A percentile compares a stretch with the other conserved stretches of the same genome.
These are phyloP conservation scores for Elsinoe australis DNA, from an alignment of 2,329 filamentous ascomycete species.

Conservation along the genomic window DNA sequence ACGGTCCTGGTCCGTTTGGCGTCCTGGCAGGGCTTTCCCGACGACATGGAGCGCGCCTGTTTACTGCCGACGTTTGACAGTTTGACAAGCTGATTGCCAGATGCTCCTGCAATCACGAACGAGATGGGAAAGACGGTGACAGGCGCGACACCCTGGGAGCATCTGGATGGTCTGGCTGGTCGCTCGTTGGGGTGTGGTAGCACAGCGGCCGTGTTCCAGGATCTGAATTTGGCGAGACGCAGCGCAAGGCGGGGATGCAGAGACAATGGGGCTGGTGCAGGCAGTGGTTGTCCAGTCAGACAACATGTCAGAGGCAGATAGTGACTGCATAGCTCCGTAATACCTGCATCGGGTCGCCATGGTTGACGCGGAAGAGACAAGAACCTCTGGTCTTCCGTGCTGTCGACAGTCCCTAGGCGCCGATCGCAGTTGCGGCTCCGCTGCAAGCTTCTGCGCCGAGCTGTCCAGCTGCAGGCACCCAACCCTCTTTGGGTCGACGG, in stretches of 20 bases:
- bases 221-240: conserved; percentile 10
- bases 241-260: conserved; percentile 4
- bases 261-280: background rate
- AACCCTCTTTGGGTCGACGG: conserved; percentile 14
- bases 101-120: conserved; percentile 9
- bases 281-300: conserved; percentile 11
- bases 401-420: conserved; percentile 6
- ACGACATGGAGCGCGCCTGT: conserved; percentile 8
- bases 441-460: conserved; percentile 4
- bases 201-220: conserved; percentile 3
- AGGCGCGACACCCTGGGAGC: background rate
- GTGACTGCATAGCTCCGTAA: conserved; percentile 9
- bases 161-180: too few species aligned
- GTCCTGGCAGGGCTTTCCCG: background rate
- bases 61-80: conserved; percentile 9
- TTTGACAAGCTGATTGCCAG: background rate
- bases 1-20: conserved; percentile 10
- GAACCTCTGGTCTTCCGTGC: background rate
- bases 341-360: conserved; percentile 1
- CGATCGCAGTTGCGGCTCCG: conserved; percentile 8
- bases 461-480: background rate
- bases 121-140: background rate
- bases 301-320: background rate
- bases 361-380: background rate
- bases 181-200: background rate